Evolutionary conservation across 2,329 filamentous ascomycete genomes (phyloP).

Genomic region (Aureobasidium sp.): DNA sequence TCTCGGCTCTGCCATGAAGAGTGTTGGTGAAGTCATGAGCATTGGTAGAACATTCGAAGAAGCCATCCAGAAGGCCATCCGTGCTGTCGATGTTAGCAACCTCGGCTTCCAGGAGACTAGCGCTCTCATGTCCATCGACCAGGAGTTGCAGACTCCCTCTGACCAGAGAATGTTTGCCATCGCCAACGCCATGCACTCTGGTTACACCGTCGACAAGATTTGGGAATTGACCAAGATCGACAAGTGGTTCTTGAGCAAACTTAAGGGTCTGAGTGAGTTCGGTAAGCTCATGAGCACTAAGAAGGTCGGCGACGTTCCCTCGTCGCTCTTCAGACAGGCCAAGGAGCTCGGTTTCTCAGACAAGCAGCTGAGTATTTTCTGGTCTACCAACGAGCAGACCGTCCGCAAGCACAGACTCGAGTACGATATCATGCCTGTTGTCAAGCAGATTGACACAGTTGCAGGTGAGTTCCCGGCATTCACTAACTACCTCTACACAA

Average conservation of each 20-base stretch:
- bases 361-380: constrained; percentile 87
- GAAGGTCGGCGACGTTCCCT: constrained; percentile 57
- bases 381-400: constrained; percentile 88
- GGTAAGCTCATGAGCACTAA: constrained; percentile 68
- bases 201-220: constrained; percentile 92
- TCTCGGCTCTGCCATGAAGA: constrained; percentile 98
- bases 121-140: constrained; percentile 90
- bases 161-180: constrained; percentile 97
- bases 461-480: constrained; percentile 91
- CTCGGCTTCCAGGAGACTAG: constrained; percentile 86
- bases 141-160: constrained; percentile 92
- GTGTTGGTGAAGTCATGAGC: constrained; percentile 97
- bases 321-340: constrained; percentile 66
- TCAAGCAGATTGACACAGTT: constrained; percentile 98
- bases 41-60: constrained; percentile 96
- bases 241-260: constrained; percentile 92
- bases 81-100: constrained; percentile 91
- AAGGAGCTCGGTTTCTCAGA: constrained; percentile 95
- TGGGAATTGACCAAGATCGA: constrained; percentile 98
- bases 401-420: constrained; percentile 80
- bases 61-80: constrained; percentile 96
- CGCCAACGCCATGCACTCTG: constrained; percentile 91
- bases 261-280: constrained; percentile 88
- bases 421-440: constrained; percentile 75
- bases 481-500: constrained; percentile 83